Base-by-base conservation (phyloP, 1,284 basidiomycete genomes). In the Malassezia sympodialis region DNA sequence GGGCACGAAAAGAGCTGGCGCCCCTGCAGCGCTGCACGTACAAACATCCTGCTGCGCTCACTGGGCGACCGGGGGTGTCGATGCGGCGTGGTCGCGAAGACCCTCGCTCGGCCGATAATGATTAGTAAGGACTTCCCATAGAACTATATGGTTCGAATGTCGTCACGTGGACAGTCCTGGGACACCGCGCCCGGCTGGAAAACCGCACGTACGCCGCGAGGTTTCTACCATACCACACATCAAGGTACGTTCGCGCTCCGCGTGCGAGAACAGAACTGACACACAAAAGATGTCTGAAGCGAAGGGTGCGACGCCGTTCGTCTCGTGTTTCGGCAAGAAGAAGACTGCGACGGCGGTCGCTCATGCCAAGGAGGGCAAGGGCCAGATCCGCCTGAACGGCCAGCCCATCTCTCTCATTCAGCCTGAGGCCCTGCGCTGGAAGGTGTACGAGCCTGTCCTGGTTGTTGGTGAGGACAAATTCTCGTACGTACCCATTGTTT, bases 361-460 rank as follows among this genome's bases (percentile, higher is more conserved):
- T 52, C 54, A 63, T 62, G 65, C 60, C 63, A 69, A 77, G 79
- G 90, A 94, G 79, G 94, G 94, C 72, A 90, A 90, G 78, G 94
- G 94, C 60, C 83, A 96, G 75, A 87, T 99, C 78, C 88, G 91
- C 76, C 83, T 99, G 77, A 96, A 98, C 76, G 91, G 93, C 67
- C 87, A 88, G 54, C 94, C 94, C 76, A 89, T 99, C 80, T 82
- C 85, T 77, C 87, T 98, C 75, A 83, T 93, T 70, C 85, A 88
- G 78, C 73, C 76, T 57, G 88, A 93, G 77, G 87, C 91, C 77
- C 83, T 99, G 69, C 89, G 93, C 72, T 85, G 91, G 81, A 99
- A 99, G 83, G 84, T 96, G 71, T 99, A 96, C 80, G 93, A 98
- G 79, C 76, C 76, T 40, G 60, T 77, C 42, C 67, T 76, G 49